These are phyloP conservation scores for Taxillus chinensis DNA, from an alignment of 164 flowering plant species.

Conservation along the genomic window DNA sequence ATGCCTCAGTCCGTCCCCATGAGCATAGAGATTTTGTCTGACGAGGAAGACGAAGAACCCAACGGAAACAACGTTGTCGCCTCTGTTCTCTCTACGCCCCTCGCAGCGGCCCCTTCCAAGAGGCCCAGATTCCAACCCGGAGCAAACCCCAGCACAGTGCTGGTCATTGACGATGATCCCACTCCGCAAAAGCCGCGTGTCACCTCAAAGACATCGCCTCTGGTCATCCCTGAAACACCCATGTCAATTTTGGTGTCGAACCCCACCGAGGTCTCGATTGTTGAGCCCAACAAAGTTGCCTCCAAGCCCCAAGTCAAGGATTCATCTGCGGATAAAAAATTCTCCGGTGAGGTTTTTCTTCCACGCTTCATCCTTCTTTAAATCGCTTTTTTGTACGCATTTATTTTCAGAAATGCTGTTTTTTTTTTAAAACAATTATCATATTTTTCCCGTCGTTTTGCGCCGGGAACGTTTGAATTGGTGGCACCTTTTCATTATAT, in stretches of 20 bases:
- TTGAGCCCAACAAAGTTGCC: slow-evolving; percentile 20
- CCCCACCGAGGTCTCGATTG: slow-evolving; percentile 27
- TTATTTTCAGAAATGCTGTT: too few species aligned
- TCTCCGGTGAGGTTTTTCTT: slow-evolving; percentile 14
- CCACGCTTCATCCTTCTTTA: too few species aligned
- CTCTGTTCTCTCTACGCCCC: slow-evolving; percentile 11
- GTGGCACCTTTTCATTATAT: too few species aligned
- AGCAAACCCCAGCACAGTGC: slow-evolving; percentile 12
- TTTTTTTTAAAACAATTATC: too few species aligned
- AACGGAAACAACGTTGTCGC: slow-evolving; percentile 6
- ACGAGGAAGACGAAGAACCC: slow-evolving; percentile 12
- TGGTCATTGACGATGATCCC: slow-evolving; percentile 41
- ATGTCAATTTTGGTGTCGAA: slow-evolving; percentile 13
- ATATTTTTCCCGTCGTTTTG: too few species aligned
- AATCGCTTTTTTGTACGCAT: too few species aligned
- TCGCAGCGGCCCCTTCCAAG: slow-evolving; percentile 19
- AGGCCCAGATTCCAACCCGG: slow-evolving; percentile 18
- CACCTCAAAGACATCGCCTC: slow-evolving; percentile 13
- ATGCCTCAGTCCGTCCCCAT: slow-evolving; percentile 12
- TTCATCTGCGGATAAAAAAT: slow-evolving; percentile 9
- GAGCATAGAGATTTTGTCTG: slow-evolving; percentile 16
- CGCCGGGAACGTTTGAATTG: too few species aligned
- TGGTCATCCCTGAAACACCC: slow-evolving; percentile 29
- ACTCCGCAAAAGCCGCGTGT: slow-evolving; percentile 22
- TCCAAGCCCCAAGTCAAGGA: slow-evolving; percentile 16